Evolutionary conservation across 176 grass and related monocot species (phyloP), one percentile per base, ranked within the genome.

Genomic region (Aegilops tauschii): DNA sequence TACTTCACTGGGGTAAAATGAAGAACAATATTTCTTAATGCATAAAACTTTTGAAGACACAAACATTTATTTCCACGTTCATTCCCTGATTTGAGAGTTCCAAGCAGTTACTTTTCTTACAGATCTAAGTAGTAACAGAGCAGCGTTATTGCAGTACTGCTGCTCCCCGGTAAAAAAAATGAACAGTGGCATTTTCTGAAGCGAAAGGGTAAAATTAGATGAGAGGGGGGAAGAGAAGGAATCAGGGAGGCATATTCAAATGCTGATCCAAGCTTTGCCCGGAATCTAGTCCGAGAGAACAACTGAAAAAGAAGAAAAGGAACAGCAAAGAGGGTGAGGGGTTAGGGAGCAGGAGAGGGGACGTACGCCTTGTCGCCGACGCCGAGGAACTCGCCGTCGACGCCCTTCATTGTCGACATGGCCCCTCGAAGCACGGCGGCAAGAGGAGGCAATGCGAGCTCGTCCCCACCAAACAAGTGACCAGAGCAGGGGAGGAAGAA

Each of bases 311-410:
- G 13, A 5, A 66, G 12, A 77, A 79, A 16, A 31, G 10, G 62
- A 83, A 65, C 37, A 86, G 52, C 25, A 32, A 79, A 69, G 61
- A 67, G 30, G 21, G 45, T 34, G 21, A 21, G 36, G 25, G 6
- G 6, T 40, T 6, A 8, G 36, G 61, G 18, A 44, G 29, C 11
- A 65, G 77, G 32, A 10, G 12, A 75, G 23, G 25, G 28, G 37
- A 64, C 72, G 18, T 79, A 95, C 88, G 88, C 85, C 84, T 90
- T 91, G 87, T 91, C 94, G 27, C 94, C 91, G 49, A 88, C 87
- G 84, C 83, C 88, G 71, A 90, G 91, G 85, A 95, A 95, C 47
- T 87, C 94, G 30, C 86, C 94, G 80, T 95, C 91, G 78, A 95
- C 80, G 82, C 89, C 91, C 87, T 91, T 95, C 94, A 91, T 93